These are phyloP conservation scores for Colletotrichum falcatum DNA, from an alignment of 2,329 filamentous ascomycete species.

Conservation along the genomic window DNA sequence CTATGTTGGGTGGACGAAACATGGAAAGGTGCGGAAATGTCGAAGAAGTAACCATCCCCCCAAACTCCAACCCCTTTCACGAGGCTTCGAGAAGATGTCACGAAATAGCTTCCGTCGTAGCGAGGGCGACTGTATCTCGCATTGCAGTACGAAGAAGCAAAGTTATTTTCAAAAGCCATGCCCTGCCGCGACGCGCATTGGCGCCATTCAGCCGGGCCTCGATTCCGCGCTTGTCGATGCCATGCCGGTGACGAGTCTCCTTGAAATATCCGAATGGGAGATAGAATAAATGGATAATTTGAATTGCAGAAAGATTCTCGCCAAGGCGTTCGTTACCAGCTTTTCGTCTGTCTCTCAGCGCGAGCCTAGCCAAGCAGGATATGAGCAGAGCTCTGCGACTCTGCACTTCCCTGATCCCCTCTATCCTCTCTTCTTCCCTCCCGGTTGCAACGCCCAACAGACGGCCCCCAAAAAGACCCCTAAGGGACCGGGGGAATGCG, in stretches of 20 bases:
- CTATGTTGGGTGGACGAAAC: slow-evolving; percentile 2
- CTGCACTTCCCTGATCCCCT: slow-evolving; percentile 1
- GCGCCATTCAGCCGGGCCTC: neutral
- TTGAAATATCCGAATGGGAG: neutral
- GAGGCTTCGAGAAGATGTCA: neutral
- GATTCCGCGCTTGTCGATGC: neutral
- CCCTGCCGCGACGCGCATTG: too few relatives aligned
- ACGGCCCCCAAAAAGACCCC: neutral
- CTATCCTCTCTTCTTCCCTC: slow-evolving; percentile 3
- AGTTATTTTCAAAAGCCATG: neutral
- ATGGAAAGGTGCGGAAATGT: slow-evolving; percentile 14
- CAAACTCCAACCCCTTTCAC: neutral
- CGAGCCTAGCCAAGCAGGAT: neutral
- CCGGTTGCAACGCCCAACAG: neutral
- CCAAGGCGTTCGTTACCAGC: slow-evolving; percentile 4
- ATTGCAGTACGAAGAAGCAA: slow-evolving; percentile 15
- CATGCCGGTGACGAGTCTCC: neutral
- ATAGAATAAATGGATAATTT: neutral
- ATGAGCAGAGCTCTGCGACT: neutral
- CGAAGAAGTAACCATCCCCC: neutral
- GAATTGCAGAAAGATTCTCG: neutral
- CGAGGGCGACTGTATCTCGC: neutral
- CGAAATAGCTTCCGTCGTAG: neutral
- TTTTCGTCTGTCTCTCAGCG: neutral
- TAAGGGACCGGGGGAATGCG: neutral